Evolutionary conservation across 2,329 filamentous ascomycete genomes (phyloP), one percentile per base, ranked within the genome.

Genomic region (Colletotrichum magnum): DNA sequence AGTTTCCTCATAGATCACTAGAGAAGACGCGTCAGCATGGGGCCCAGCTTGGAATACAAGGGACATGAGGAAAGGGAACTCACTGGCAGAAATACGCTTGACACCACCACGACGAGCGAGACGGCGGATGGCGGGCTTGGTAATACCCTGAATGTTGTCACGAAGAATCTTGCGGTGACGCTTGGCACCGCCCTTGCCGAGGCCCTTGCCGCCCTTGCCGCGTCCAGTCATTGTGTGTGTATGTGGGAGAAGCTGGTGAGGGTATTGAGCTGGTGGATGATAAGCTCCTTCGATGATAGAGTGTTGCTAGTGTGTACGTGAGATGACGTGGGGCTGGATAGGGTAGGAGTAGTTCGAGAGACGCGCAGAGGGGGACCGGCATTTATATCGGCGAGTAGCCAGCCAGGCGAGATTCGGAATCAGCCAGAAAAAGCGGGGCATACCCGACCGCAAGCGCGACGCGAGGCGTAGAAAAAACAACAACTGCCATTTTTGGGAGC

Each of bases 141-240:
- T 98, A 83, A 98, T 98, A 87, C 95, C 95, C 88, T 98, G 95
- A 82, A 98, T 98, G 93, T 97, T 98, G 93, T 97, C 95, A 87
- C 95, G 94, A 85, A 98, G 90, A 89, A 98, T 98, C 93, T 98
- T 98, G 81, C 95, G 92, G 88, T 98, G 95, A 86, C 95, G 95
- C 93, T 98, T 98, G 86, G 95, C 95, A 85, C 95, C 95, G 75
- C 95, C 95, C 92, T 97, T 97, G 84, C 95, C 95, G 86, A 97
- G 94, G 83, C 94, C 95, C 91, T 97, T 97, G 83, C 95, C 95
- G 85, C 94, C 94, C 88, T 97, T 97, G 84, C 94, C 94, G 83
- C 89, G 89, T 90, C 89, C 89, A 90, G 89, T 91, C 89, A 92
- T 92, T n/a, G 7, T 26, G 47, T 71, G 83, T 90, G 87, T 28